Percentiles rank a stretch among this genome's conserved stretches.
phyloP scores from a whole-genome alignment of 169 alveolate species.

The Plasmodium vivax region DNA sequence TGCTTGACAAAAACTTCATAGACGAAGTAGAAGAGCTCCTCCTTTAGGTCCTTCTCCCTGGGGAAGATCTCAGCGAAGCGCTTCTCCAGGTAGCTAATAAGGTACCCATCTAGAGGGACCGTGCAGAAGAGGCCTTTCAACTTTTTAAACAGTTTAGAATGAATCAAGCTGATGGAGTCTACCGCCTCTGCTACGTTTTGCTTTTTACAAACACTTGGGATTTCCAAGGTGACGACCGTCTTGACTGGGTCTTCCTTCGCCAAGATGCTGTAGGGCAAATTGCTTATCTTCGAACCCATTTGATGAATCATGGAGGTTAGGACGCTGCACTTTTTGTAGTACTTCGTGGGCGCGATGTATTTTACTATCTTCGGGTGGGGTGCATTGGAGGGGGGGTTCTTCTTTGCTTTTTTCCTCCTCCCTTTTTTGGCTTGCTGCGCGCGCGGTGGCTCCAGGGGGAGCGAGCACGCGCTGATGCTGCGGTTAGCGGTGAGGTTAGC shows the following conservation, averaged over 20 bases:
- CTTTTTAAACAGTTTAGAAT: slow-evolving; percentile 5
- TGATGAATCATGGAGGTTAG: not conserved
- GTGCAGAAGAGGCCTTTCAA: not conserved
- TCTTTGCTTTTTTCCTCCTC: not conserved
- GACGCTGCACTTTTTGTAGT: not conserved
- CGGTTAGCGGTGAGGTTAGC: too few species aligned
- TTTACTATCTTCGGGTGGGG: not conserved
- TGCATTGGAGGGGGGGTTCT: not conserved
- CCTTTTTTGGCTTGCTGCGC: not conserved
- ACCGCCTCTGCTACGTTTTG: not conserved
- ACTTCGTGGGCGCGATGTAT: not conserved
- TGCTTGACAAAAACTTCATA: not conserved
- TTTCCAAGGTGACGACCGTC: not conserved
- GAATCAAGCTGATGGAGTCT: not conserved
- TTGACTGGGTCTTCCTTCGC: not conserved
- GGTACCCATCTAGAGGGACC: slow-evolving; percentile 24
- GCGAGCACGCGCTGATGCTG: not conserved
- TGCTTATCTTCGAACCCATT: not conserved
- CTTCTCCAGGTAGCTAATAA: not conserved
- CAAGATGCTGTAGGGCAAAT: not conserved
- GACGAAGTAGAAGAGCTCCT: not conserved
- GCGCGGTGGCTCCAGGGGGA: not conserved
- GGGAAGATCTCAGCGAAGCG: not conserved
- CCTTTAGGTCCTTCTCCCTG: not conserved
- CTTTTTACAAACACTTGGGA: not conserved